Evolutionary conservation across 1,139 yeast genomes (phyloP).

Genomic region (Saccharomyces hybrid): DNA sequence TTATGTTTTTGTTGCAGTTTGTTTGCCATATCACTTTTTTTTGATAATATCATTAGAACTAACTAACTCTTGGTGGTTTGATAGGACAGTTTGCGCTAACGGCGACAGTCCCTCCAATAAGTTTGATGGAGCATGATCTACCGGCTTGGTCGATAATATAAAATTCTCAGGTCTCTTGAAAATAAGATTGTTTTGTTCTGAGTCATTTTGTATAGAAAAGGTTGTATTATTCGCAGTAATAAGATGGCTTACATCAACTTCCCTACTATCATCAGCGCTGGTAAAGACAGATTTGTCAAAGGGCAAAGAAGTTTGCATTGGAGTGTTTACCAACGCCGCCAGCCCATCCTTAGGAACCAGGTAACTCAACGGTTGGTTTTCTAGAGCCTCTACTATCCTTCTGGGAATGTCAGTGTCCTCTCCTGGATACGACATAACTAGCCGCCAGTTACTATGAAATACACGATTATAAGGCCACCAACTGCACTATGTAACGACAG

Average conservation of each 20-base stretch:
- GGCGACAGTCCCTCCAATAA: slow-evolving; percentile 20
- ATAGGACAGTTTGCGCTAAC: slow-evolving; percentile 9
- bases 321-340: slow-evolving; percentile 12
- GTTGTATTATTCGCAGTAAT: slow-evolving; percentile 4
- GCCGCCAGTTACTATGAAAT: not conserved
- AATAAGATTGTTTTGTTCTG: slow-evolving; percentile 9
- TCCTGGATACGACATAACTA: slow-evolving; percentile 20
- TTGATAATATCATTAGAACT: slow-evolving; percentile 1
- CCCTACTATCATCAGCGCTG: not conserved
- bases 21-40: not conserved
- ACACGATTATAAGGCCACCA: not conserved
- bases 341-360: slow-evolving; percentile 28
- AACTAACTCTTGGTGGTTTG: not conserved
- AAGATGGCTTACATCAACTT: not conserved
- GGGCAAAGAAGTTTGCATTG: slow-evolving; percentile 11
- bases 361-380: slow-evolving; percentile 23
- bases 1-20: not conserved
- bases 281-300: not conserved
- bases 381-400: slow-evolving; percentile 23
- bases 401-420: slow-evolving; percentile 25
- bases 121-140: not conserved
- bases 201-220: slow-evolving; percentile 7
- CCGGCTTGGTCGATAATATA: not conserved
- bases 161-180: slow-evolving; percentile 16
- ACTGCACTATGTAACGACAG: not conserved